Base-by-base conservation (phyloP, 805 yeast species). In the Saccharomycopsis synnaedendra region DNA sequence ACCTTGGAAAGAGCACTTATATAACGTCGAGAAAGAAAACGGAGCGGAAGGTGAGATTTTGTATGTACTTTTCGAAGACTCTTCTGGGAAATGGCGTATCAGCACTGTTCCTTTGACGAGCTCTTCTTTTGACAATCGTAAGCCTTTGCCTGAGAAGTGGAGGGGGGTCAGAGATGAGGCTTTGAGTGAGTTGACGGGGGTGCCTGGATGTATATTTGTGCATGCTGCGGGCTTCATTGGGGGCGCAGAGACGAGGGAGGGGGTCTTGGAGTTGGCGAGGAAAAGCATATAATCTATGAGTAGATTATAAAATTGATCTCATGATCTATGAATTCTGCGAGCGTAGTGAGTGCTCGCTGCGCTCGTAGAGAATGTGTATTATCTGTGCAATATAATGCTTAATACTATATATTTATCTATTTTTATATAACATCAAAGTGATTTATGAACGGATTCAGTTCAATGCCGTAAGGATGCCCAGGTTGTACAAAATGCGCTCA, bases 191-290 rank as follows among this genome's bases (percentile, higher is more conserved):
- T 67, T 74, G 55, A 70, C 87, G 35, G 96, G 95, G n/a, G 76
- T 93, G 47, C 79, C 76, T 33, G 96, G 85, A 5, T 85, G 96
- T 61, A 78, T 89, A 27, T 93, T 93, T 60, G 79, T 93, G 49
- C 98, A 93, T 58, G 96, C 97, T 41, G 85, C 95, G 39, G 97
- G 98, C 0, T 93, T 93, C 66, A 93, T 93, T 59, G 98, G 98
- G 41, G 98, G 98, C 46, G 86, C 90, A 48, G 72, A 79, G 59
- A 74, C 94, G 29, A 68, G 72, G 54, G 96, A 87, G 45, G 83
- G 85, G 33, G 97, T 82, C 9, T 61, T 87, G 49, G 65, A 76
- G 59, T 72, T 93, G 64, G 97, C 97, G 5, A 67, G 66, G 39
- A 33, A 38, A 9, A 39, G 47, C 28, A 9, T 44, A 30, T n/a